Percentiles rank a stretch among this genome's conserved stretches.
Conservation (phyloP, 2,329 filamentous ascomycete genomes). For the Coniochaeta hoffmannii region DNA sequence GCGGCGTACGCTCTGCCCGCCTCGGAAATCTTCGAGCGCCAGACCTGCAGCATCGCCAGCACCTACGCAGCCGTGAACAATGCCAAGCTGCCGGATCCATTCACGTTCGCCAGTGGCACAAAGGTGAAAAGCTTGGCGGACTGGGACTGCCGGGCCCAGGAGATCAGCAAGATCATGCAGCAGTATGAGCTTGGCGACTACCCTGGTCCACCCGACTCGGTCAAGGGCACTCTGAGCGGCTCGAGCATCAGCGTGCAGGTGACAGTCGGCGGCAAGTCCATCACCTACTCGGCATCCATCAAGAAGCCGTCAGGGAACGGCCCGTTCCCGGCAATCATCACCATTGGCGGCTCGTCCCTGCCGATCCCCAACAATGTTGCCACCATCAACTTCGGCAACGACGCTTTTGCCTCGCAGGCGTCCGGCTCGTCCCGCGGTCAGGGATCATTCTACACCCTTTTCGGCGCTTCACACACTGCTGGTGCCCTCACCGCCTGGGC, state of each 20-base stretch:
- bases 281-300: slow-evolving; percentile 36
- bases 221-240: slow-evolving; percentile 36
- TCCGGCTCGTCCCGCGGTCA: slow-evolving; percentile 39
- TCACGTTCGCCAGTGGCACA: slow-evolving; percentile 33
- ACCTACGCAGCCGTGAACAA: slow-evolving; percentile 27
- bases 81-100: slow-evolving; percentile 38
- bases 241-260: slow-evolving; percentile 35
- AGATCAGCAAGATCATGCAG: slow-evolving; percentile 40
- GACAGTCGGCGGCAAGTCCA: slow-evolving; percentile 34
- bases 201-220: slow-evolving; percentile 35
- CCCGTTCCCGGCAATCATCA: slow-evolving; percentile 51
- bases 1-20: slow-evolving; percentile 25
- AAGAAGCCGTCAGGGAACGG: slow-evolving; percentile 32
- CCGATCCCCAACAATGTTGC: slow-evolving; percentile 47
- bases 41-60: slow-evolving; percentile 26
- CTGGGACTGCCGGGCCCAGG: slow-evolving; percentile 39
- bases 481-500: slow-evolving; percentile 56
- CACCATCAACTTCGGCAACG: slow-evolving; percentile 52
- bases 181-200: slow-evolving; percentile 43
- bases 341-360: slow-evolving; percentile 45
- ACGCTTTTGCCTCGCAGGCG: slow-evolving; percentile 46
- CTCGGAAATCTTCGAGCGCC: slow-evolving; percentile 27
- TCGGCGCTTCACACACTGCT: slow-evolving; percentile 46
- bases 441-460: slow-evolving; percentile 53
- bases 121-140: slow-evolving; percentile 36